Conservation (phyloP, 83 land plant species). For the Thuja plicata region DNA sequence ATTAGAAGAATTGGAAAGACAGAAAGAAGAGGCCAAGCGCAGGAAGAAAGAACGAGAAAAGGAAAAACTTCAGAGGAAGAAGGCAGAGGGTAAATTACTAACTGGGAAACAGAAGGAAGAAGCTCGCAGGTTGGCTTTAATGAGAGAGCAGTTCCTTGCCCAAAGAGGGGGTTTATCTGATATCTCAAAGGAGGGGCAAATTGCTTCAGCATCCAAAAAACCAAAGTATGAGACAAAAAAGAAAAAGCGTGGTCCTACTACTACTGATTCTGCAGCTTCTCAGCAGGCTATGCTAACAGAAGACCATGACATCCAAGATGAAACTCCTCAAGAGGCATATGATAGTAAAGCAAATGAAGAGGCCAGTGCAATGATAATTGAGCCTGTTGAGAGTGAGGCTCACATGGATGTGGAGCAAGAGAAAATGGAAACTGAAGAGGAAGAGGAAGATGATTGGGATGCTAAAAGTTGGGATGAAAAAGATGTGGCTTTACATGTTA, state of each 20-base stretch:
- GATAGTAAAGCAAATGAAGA: slow-evolving; percentile 16
- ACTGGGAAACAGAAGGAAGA: slow-evolving; percentile 91
- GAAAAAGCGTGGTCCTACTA: slow-evolving; percentile 34
- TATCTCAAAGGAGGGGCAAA: slow-evolving; percentile 25
- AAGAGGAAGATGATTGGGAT: slow-evolving; percentile 93
- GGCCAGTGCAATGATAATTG: slow-evolving; percentile 29
- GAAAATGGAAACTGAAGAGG: slow-evolving; percentile 41
- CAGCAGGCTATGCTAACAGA: slow-evolving; percentile 22
- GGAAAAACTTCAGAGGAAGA: slow-evolving; percentile 87
- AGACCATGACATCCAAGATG: slow-evolving; percentile 24
- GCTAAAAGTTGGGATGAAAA: slow-evolving; percentile 94
- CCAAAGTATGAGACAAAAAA: slow-evolving; percentile 83
- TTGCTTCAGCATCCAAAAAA: slow-evolving; percentile 46
- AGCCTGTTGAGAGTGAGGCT: slow-evolving; percentile 34
- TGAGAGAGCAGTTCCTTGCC: slow-evolving; percentile 80
- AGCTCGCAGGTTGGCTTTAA: slow-evolving; percentile 55
- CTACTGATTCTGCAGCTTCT: slow-evolving; percentile 27
- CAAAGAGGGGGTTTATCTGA: slow-evolving; percentile 29
- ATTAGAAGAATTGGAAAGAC: slow-evolving; percentile 82
- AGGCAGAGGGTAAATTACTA: slow-evolving; percentile 76
- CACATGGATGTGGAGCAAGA: slow-evolving; percentile 35
- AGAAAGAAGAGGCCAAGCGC: slow-evolving; percentile 82
- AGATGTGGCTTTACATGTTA: slow-evolving; percentile 59
- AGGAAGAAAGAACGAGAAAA: slow-evolving; percentile 89
- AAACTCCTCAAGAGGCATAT: slow-evolving; percentile 7